A percentile compares a stretch with the other conserved stretches of the same genome.
Evolutionary conservation across 2,329 filamentous ascomycete genomes (phyloP).

Genomic region (Penicillium sp.): DNA sequence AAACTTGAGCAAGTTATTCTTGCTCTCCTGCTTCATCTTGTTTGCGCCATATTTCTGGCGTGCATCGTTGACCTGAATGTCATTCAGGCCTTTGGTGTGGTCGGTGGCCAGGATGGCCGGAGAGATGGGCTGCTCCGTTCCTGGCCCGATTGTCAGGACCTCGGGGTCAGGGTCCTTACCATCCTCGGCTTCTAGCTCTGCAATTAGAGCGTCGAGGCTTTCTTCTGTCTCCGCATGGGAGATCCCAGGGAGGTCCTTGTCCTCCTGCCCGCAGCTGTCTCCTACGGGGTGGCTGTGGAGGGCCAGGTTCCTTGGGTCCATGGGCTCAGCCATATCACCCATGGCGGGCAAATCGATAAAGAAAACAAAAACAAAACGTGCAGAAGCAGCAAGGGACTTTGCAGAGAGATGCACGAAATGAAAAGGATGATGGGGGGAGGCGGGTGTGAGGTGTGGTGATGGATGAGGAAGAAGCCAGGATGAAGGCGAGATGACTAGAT

Average conservation of each 20-base stretch:
- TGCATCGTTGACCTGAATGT: constrained; percentile 56
- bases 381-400: too few relatives aligned
- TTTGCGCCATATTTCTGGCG: constrained; percentile 71
- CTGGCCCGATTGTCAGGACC: constrained; percentile 49
- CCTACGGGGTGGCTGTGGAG: constrained; percentile 1
- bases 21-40: constrained; percentile 86
- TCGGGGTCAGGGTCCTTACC: constrained; percentile 61
- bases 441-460: neutral
- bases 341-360: neutral
- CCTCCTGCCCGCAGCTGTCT: constrained; percentile 3
- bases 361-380: too few relatives aligned
- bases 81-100: constrained; percentile 64
- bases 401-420: too few relatives aligned
- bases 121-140: constrained; percentile 56
- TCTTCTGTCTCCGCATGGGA: constrained; percentile 49
- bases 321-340: neutral
- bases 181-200: constrained; percentile 78
- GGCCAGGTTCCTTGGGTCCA: neutral
- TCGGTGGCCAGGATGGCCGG: constrained; percentile 75
- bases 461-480: neutral
- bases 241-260: constrained; percentile 1
- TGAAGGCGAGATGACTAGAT: neutral
- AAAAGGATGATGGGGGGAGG: neutral
- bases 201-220: constrained; percentile 80
- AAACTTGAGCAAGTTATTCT: constrained; percentile 79